Evolutionary conservation across 441 rosid species (phyloP), one percentile per base, ranked within the genome.

Genomic region (Gossypium aridum): DNA sequence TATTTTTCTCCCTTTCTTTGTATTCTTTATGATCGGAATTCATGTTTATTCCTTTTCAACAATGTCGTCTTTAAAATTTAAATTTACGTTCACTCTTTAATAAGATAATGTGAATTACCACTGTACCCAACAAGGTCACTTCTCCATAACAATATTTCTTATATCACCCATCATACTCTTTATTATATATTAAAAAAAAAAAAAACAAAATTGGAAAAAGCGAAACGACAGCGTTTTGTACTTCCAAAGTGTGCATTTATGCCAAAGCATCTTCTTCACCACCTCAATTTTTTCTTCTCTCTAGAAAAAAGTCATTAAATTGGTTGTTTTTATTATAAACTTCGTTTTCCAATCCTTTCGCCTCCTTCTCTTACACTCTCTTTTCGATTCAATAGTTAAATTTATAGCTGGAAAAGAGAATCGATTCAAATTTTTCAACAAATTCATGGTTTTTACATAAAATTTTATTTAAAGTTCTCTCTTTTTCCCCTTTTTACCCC

Each of bases 1-100:
- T 28, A 28, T 28, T 4, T 28, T 28, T 28, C 6, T 28, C 1
- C 6, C 4, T 28, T 28, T 4, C 7, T 31, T 31, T 4, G 7
- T 31, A 31, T 31, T 31, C 1, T 28, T 4, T 28, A 4, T 28
- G 1, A 28, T 28, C 0, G 1, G 1, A 31, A 31, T 31, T 31
- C 0, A 31, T 31, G 0, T 4, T 4, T 31, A 0, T 4, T 0
- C 1, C 0, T 4, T 31, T 31, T 31, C 0, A 31, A 31, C 1
- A 31, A 31, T 31, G 0, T 31, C 0, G 0, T 1, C 0, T 31
- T 1, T 4, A 31, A 31, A 31, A 31, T 31, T 31, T 31, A 4
- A 28, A 4, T 28, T 28, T 28, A 4, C 0, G 0, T 28, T 4
- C 0, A 3, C 6, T 28, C 5, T 26, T 26, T 26, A 26, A 26